These are phyloP conservation scores for Rutstroemia sp. DNA, from an alignment of 2,329 filamentous ascomycete species.

Conservation along the genomic window DNA sequence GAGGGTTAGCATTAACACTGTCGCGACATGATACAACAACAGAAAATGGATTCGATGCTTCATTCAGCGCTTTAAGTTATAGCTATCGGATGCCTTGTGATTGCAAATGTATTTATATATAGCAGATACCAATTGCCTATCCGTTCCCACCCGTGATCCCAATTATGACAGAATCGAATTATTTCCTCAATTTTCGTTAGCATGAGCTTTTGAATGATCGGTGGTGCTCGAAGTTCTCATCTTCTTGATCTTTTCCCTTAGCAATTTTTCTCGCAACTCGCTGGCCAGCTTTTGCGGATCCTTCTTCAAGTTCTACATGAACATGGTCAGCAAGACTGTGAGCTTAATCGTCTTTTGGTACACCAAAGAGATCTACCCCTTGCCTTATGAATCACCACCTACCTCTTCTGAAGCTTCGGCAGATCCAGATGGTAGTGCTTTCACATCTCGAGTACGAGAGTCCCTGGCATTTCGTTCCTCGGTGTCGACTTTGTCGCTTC, in stretches of 20 bases:
- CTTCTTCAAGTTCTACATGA: slow-evolving; percentile 27
- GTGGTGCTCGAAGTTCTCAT: slow-evolving; percentile 43
- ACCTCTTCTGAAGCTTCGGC: slow-evolving; percentile 32
- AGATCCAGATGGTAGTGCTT: slow-evolving; percentile 17
- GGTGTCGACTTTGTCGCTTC: slow-evolving; percentile 51
- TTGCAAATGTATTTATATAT: not conserved
- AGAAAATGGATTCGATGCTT: too few species aligned
- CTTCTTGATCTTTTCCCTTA: slow-evolving; percentile 48
- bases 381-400: slow-evolving; percentile 33
- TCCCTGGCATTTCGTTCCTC: slow-evolving; percentile 38
- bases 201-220: slow-evolving; percentile 33
- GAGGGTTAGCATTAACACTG: too few species aligned
- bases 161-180: not conserved
- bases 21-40: too few species aligned
- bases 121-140: not conserved
- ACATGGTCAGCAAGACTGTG: slow-evolving; percentile 28
- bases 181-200: slow-evolving; percentile 38
- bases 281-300: slow-evolving; percentile 37
- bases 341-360: slow-evolving; percentile 8
- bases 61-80: too few species aligned
- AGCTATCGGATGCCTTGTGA: not conserved
- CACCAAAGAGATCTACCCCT: slow-evolving; percentile 15
- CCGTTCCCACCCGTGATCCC: not conserved
- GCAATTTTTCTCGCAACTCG: slow-evolving; percentile 41
- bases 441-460: slow-evolving; percentile 18